Base-by-base conservation (phyloP, 148 eudicot genomes). In the Cornus suecica region DNA sequence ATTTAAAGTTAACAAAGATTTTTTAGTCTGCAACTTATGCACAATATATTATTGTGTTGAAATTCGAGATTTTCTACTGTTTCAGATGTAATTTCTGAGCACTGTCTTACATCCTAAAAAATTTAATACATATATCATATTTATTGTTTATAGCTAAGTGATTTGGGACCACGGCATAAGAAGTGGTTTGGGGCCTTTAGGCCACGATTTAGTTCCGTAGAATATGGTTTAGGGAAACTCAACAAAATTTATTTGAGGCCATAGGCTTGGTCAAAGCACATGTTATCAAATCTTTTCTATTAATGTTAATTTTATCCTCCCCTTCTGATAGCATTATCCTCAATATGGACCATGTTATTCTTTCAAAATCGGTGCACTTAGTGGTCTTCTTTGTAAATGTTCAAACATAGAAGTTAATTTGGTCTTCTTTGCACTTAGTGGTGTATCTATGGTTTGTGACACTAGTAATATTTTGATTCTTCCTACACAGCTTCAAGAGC, bases 401-500 rank as follows among this genome's bases (percentile, higher is more conserved):
- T 10, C 42, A 4, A 37, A 37, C 42, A 37, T 6, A 6, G 42
- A 37, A 37, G 42, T 37, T 37, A 37, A 37, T 37, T 3, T 37
- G 42, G 4, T 37, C 42, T 37, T 37, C 42, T 37, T 37, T 37
- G 42, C 42, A 37, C 42, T 37, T 37, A 37, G 42, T 37, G 42
- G 42, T 37, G 42, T 37, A 37, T 10, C 42, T 10, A 37, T 37
- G 42, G 42, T 37, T 37, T 6, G 42, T 8, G 42, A 5, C 42
- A 37, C 42, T 0, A 37, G 42, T 37, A 37, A 37, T 6, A 37
- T 37, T 37, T 37, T 37, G 9, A 37, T 37, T 54, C 69, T 63
- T 45, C 64, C 25, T 73, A 48, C 69, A 66, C 92, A 94, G 98
- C 97, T 94, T 87, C 97, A 94, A 94, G 95, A 90, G 79, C 82